Evolutionary conservation across 345 rosid genomes (phyloP).

Genomic region (Syzygium aqueum): DNA sequence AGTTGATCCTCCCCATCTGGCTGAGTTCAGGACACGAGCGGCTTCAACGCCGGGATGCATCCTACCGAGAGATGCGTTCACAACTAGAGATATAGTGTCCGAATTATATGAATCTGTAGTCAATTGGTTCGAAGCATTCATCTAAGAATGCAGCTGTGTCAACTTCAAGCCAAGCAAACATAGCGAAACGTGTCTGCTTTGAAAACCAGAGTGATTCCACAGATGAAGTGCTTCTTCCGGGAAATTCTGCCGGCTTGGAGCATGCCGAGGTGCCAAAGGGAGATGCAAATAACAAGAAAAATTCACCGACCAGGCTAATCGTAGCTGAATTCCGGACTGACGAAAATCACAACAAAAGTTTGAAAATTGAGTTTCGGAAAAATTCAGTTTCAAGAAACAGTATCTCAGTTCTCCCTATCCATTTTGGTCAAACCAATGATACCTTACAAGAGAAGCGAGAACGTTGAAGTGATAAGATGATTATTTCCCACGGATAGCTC

Average conservation of each 20-base stretch:
- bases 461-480: neutral
- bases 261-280: neutral
- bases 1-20: neutral
- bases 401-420: neutral
- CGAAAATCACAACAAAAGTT: neutral
- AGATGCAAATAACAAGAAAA: neutral
- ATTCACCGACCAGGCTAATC: neutral
- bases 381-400: neutral
- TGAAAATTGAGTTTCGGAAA: neutral
- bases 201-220: neutral
- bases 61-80: neutral
- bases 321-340: neutral
- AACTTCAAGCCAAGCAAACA: neutral
- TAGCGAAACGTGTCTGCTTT: neutral
- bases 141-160: neutral
- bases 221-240: neutral
- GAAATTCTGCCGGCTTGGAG: neutral
- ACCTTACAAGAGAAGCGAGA: neutral
- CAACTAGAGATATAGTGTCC: neutral
- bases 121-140: neutral
- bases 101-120: neutral
- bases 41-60: neutral
- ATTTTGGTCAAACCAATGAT: neutral
- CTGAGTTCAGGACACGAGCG: neutral
- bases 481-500: neutral